Evolutionary conservation across 2,329 filamentous ascomycete genomes (phyloP), one percentile per base, ranked within the genome.

Genomic region (Colletotrichum simmondsii): DNA sequence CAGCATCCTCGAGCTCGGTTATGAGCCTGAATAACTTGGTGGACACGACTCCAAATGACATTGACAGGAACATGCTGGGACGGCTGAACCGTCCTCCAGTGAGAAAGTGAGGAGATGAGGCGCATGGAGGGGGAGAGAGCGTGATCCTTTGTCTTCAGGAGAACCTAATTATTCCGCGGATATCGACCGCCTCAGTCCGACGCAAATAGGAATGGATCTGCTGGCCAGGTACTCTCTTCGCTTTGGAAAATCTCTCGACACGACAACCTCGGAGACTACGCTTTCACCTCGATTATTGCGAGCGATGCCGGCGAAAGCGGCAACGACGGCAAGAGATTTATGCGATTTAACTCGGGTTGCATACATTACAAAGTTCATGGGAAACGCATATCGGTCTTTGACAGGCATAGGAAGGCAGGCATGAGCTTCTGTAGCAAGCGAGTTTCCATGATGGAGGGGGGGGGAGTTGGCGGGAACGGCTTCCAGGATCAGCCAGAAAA

Each of bases 11-110:
- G 12, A 75, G 72, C 24, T 88, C 86, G n/a, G 83, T 87, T 26
- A 89, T 89, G 87, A 89, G 86, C 76, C 76, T 88, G 53, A 86
- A 85, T 77, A 87, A 87, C 70, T 80, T 88, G 73, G 85, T 89
- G 77, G 87, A 86, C 32, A 85, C 73, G 72, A 68, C 56, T 67
- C 76, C 58, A 52, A 86, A 83, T 75, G 88, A 90, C 69, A 89
- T 90, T 70, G 89, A 90, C 76, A 84, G 84, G 75, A 85, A 81
- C 72, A 90, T 90, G 89, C 82, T 90, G 68, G 84, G 85, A 52
- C 84, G 87, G 49, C 78, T 90, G 64, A 87, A 89, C 74, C 82
- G 65, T 3, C 65, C 64, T 5, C 58, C 59, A 16, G 62, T 54
- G 8, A 67, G 70, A 30, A 64, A 80, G 80, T 75, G 75, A 74